Conservation (phyloP, 768 basidiomycete genomes). For the Lentinula boryana region DNA sequence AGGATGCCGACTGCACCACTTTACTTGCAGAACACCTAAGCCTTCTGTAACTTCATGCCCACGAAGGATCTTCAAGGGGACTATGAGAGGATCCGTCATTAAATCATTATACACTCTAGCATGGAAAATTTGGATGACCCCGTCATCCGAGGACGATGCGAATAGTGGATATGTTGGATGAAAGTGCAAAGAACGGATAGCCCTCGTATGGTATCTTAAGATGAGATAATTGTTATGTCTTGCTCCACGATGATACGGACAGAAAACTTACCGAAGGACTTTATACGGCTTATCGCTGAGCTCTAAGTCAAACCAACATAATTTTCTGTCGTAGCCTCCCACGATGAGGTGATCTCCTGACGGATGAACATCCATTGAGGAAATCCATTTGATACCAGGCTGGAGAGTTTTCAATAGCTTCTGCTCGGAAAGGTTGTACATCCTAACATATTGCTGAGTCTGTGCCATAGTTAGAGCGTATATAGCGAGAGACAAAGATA, state of each 20-base stretch:
- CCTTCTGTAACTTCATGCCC: conserved; percentile 86
- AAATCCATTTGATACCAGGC: conserved; percentile 98
- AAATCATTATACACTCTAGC: conserved; percentile 90
- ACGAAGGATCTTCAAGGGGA: conserved; percentile 91
- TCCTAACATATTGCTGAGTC: conserved; percentile 94
- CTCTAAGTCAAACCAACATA: conserved; percentile 99
- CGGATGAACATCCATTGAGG: conserved; percentile 94
- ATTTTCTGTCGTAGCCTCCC: conserved; percentile 94
- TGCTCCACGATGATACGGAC: conserved; percentile 7
- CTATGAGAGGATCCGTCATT: conserved; percentile 95
- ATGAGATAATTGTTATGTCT: neutral
- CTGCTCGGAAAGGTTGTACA: conserved; percentile 94
- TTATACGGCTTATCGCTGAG: conserved; percentile 97
- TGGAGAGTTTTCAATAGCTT: conserved; percentile 88
- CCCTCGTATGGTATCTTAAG: conserved; percentile 84
- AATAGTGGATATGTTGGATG: conserved; percentile 94
- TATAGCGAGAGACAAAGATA: neutral
- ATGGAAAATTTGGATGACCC: conserved; percentile 96
- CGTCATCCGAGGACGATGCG: conserved; percentile 95
- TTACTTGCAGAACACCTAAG: conserved; percentile 85
- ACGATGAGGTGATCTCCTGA: conserved; percentile 95
- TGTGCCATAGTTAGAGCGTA: conserved; percentile 22
- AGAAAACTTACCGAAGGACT: conserved; percentile 66
- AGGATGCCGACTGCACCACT: conserved; percentile 85
- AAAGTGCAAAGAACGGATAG: conserved; percentile 90